Evolutionary conservation across 2,329 filamentous ascomycete genomes (phyloP).

Genomic region (Torrubiella hemipterigena): DNA sequence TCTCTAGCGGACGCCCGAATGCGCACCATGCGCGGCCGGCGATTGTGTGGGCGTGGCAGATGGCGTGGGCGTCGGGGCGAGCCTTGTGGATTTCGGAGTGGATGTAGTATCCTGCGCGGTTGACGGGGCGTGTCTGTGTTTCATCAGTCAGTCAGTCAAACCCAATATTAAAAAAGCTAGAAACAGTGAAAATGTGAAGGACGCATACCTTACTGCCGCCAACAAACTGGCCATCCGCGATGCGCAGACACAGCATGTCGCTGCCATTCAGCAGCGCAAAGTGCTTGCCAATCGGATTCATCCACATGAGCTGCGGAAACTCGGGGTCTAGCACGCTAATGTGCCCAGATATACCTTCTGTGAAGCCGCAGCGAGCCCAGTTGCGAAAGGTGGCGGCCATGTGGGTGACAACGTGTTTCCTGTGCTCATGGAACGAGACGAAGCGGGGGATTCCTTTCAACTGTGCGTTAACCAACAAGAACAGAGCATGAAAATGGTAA

Average conservation of each 20-base stretch:
- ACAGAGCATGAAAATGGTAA: no score
- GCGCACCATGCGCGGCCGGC: slow-evolving; percentile 56
- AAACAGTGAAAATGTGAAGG: no score
- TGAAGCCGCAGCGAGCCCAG: slow-evolving; percentile 17
- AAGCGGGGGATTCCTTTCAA: slow-evolving; percentile 30
- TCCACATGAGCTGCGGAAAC: slow-evolving; percentile 52
- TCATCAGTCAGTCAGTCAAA: background rate
- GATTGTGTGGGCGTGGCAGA: slow-evolving; percentile 57
- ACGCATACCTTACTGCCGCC: slow-evolving; percentile 33
- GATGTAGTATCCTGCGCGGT: slow-evolving; percentile 59
- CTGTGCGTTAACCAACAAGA: no score
- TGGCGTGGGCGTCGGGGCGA: slow-evolving; percentile 50
- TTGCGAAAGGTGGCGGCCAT: slow-evolving; percentile 47
- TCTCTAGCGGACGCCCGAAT: slow-evolving; percentile 54
- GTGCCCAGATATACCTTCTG: slow-evolving; percentile 31
- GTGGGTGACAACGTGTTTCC: slow-evolving; percentile 52
- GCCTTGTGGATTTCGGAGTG: slow-evolving; percentile 58
- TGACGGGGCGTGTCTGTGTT: slow-evolving; percentile 38
- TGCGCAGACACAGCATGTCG: slow-evolving; percentile 56
- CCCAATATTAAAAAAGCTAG: no score
- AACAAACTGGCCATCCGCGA: slow-evolving; percentile 43
- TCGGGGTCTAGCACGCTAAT: slow-evolving; percentile 58
- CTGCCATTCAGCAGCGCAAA: slow-evolving; percentile 54
- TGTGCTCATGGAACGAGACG: slow-evolving; percentile 28
- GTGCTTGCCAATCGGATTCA: slow-evolving; percentile 54